These are phyloP conservation scores for Starmera stellimalicola DNA, from an alignment of 1,139 yeast genomes.

Conservation along the genomic window DNA sequence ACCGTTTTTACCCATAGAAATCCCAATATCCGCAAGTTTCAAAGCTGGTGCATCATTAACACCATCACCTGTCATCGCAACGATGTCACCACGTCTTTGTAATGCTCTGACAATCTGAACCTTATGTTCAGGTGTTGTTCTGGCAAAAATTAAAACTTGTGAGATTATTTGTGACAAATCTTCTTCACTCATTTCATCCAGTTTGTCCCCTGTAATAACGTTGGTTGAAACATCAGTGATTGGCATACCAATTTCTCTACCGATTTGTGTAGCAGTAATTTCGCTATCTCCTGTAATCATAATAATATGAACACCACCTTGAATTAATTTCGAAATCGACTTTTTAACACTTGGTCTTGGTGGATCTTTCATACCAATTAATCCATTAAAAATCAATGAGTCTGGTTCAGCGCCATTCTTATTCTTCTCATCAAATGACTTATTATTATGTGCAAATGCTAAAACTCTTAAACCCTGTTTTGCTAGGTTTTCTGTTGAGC, in stretches of 20 bases:
- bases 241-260: conserved; percentile 88
- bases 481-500: conserved; percentile 59
- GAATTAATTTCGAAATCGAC: conserved; percentile 64
- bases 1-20: conserved; percentile 94
- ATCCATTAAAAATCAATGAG: conserved; percentile 68
- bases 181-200: conserved; percentile 62
- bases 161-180: conserved; percentile 66
- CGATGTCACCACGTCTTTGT: conserved; percentile 88
- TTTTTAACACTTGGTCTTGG: conserved; percentile 78
- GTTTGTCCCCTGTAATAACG: conserved; percentile 75
- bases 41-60: conserved; percentile 99
- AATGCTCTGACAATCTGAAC: conserved; percentile 85
- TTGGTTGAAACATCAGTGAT: conserved; percentile 49
- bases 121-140: conserved; percentile 96
- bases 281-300: conserved; percentile 98
- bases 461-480: conserved; percentile 80
- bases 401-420: conserved; percentile 33
- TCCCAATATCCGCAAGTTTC: conserved; percentile 94
- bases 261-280: conserved; percentile 85
- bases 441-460: conserved; percentile 53
- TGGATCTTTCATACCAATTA: conserved; percentile 94
- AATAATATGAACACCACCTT: conserved; percentile 90
- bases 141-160: conserved; percentile 83
- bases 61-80: conserved; percentile 99
- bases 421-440: conserved; percentile 9